Percentiles rank a stretch among this genome's conserved stretches.
Evolutionary conservation across 768 basidiomycete genomes (phyloP).

Genomic region (Suillus americanus): DNA sequence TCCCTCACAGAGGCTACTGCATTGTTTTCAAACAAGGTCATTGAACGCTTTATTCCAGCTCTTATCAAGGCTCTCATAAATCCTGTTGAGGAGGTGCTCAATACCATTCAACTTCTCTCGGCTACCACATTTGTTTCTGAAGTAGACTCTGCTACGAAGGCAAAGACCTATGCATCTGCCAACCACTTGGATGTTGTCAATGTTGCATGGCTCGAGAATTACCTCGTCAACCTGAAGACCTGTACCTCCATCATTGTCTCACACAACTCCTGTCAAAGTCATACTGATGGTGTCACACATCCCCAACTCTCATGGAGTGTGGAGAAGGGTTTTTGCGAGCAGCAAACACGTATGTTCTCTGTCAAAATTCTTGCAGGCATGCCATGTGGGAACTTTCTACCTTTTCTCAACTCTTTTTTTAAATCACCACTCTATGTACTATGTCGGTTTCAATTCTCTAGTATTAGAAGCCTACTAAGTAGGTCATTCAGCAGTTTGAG

Average conservation of each 20-base stretch:
- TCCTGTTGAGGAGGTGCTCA: constrained; percentile 98
- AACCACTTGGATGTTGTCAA: constrained; percentile 97
- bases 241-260: constrained; percentile 99
- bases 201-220: constrained; percentile 95
- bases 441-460: too few species aligned
- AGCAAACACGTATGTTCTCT: too few species aligned
- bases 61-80: constrained; percentile 98
- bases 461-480: too few species aligned
- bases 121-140: constrained; percentile 99
- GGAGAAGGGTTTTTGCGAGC: too few species aligned
- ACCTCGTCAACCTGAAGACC: constrained; percentile 80
- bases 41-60: constrained; percentile 94
- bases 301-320: too few species aligned
- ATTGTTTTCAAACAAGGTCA: constrained; percentile 97
- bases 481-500: too few species aligned
- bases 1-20: constrained; percentile 93
- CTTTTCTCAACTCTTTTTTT: too few species aligned
- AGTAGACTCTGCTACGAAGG: constrained; percentile 98
- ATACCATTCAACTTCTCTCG: constrained; percentile 92
- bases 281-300: too few species aligned
- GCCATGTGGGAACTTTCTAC: too few species aligned
- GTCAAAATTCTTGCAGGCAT: too few species aligned
- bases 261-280: too few species aligned
- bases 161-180: constrained; percentile 98
- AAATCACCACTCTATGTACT: too few species aligned